These are phyloP conservation scores for Fusarium sp. DNA, from an alignment of 2,329 filamentous ascomycete species.

Conservation along the genomic window DNA sequence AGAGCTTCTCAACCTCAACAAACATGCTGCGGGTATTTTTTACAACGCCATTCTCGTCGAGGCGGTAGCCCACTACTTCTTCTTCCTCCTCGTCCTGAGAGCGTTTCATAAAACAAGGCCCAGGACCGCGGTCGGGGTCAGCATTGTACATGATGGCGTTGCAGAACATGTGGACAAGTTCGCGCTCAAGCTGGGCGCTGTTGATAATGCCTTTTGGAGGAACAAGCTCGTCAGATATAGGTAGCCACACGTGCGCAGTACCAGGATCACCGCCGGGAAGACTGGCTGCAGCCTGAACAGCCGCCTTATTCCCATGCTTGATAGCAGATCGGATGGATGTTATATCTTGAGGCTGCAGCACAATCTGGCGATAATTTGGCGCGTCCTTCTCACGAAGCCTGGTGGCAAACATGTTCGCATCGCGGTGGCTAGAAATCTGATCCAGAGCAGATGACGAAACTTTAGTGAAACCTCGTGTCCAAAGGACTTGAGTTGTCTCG, in stretches of 20 bases:
- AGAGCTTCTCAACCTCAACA: constrained; percentile 81
- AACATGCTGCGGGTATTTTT: constrained; percentile 92
- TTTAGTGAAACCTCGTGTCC: constrained; percentile 79
- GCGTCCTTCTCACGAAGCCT: constrained; percentile 79
- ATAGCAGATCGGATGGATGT: constrained; percentile 82
- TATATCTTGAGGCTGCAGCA: constrained; percentile 79
- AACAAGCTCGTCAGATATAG: constrained; percentile 78
- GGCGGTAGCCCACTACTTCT: constrained; percentile 67
- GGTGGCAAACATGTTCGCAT: constrained; percentile 82
- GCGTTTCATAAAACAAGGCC: constrained; percentile 65
- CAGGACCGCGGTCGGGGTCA: constrained; percentile 77
- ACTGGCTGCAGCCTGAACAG: constrained; percentile 66
- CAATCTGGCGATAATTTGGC: constrained; percentile 78
- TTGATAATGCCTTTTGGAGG: constrained; percentile 94
- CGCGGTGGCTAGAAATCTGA: constrained; percentile 79
- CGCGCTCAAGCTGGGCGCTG: constrained; percentile 89
- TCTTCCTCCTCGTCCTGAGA: constrained; percentile 57
- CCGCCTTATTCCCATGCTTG: constrained; percentile 75
- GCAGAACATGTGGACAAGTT: constrained; percentile 95
- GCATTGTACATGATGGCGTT: constrained; percentile 99
- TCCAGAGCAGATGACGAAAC: constrained; percentile 79
- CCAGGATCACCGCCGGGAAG: constrained; percentile 69
- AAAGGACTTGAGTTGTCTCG: constrained; percentile 75
- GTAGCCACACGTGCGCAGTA: constrained; percentile 68
- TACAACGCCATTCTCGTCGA: constrained; percentile 87